phyloP scores from a whole-genome alignment of 345 rosid species.

The Nasturtium officinale region DNA sequence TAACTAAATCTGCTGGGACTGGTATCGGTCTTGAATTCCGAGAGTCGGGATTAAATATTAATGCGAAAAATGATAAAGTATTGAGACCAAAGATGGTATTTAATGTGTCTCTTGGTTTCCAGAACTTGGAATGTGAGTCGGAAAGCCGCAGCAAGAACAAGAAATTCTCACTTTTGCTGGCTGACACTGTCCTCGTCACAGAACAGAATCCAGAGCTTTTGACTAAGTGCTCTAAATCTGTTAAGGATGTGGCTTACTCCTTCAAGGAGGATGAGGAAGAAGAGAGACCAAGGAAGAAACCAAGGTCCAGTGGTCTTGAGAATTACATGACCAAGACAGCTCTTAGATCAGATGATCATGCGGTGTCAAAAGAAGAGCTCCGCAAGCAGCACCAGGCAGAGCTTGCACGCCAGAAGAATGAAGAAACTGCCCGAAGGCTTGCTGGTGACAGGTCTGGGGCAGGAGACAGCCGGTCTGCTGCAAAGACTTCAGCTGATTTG shows the following conservation, averaged over 20 bases:
- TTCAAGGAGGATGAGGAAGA: conserved; percentile 91
- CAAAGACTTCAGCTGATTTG: conserved; percentile 67
- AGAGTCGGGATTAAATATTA: conserved; percentile 79
- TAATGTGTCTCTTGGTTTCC: conserved; percentile 88
- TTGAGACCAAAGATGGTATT: conserved; percentile 74
- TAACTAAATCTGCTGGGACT: conserved; percentile 95
- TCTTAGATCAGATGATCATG: conserved; percentile 88
- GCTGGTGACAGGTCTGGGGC: conserved; percentile 70
- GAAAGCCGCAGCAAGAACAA: conserved; percentile 68
- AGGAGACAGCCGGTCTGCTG: conserved; percentile 62
- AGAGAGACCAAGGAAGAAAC: conserved; percentile 48
- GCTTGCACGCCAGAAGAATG: conserved; percentile 95
- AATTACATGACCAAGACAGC: conserved; percentile 64
- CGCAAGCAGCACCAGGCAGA: conserved; percentile 99
- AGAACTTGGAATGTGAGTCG: conserved; percentile 66
- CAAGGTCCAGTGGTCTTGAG: conserved; percentile 50
- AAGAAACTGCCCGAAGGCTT: conserved; percentile 95
- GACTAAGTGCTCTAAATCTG: conserved; percentile 76
- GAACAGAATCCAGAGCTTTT: conserved; percentile 60
- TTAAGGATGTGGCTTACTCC: conserved; percentile 86
- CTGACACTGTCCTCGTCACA: conserved; percentile 82
- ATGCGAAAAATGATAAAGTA: conserved; percentile 72
- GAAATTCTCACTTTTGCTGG: conserved; percentile 73
- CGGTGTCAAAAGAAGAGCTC: conserved; percentile 87
- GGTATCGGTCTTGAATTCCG: conserved; percentile 97